phyloP scores from a whole-genome alignment of 805 yeast species.

The Danielozyma ontarioensis region DNA sequence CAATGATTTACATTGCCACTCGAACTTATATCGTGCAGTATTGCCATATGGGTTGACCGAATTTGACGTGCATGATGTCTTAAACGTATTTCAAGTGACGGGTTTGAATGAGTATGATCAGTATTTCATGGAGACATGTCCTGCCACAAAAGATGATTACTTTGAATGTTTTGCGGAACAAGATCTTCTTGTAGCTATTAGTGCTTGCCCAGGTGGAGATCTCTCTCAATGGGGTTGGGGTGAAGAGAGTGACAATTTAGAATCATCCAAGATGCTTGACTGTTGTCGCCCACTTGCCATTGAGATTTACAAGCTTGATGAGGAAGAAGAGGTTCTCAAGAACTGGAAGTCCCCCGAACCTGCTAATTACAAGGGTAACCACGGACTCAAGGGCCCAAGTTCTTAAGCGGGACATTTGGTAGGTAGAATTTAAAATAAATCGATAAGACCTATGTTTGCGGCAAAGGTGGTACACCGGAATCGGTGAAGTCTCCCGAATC shows the following conservation, averaged over 20 bases:
- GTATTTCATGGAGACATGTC: slow-evolving; percentile 68
- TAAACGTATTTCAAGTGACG: slow-evolving; percentile 66
- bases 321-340: slow-evolving; percentile 36
- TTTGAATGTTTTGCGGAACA: slow-evolving; percentile 66
- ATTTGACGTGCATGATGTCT: slow-evolving; percentile 63
- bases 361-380: slow-evolving; percentile 51
- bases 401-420: no score
- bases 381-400: slow-evolving; percentile 48
- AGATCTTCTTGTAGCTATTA: slow-evolving; percentile 57
- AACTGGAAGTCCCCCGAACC: slow-evolving; percentile 50
- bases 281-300: slow-evolving; percentile 61
- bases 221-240: slow-evolving; percentile 70
- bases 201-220: slow-evolving; percentile 71
- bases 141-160: slow-evolving; percentile 54
- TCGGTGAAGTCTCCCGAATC: no score
- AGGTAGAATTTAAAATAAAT: no score
- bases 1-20: slow-evolving; percentile 63
- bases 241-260: slow-evolving; percentile 43
- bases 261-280: slow-evolving; percentile 48
- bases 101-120: slow-evolving; percentile 62
- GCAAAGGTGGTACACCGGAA: no score
- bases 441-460: no score
- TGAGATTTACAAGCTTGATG: slow-evolving; percentile 53
- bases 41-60: slow-evolving; percentile 58
- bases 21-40: slow-evolving; percentile 56